Evolutionary conservation across 176 grass and related monocot genomes (phyloP), one percentile per base, ranked within the genome.

Genomic region (Triticum monococcum): DNA sequence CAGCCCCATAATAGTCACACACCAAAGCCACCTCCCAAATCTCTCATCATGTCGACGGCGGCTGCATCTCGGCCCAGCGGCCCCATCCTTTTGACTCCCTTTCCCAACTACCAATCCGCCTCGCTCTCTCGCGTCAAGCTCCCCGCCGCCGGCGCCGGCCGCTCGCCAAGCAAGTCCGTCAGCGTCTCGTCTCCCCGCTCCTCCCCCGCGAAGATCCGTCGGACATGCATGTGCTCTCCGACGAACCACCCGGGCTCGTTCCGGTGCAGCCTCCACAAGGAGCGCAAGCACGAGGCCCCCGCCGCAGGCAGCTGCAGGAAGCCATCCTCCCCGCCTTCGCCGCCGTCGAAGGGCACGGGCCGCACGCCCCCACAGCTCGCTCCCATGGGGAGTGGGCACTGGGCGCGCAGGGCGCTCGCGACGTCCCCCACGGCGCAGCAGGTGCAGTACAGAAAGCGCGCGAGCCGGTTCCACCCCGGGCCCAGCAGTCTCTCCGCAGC

Each of bases 201-300:
- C 2, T 4, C 75, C 3, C 3, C 79, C 2, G 1, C 75, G 40
- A 57, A 70, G 37, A 68, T 8, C 59, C 60, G 91, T 9, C 48
- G 76, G 32, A 79, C 79, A 12, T 95, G 93, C 85, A 90, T 90
- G 79, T 95, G 93, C 85, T 90, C 93, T 0, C 93, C 93, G 69
- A 95, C 93, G 7, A 92, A 67, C n/a, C 93, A 95, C 75, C 93
- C 90, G 1, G 93, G 93, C 1, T 95, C 93, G 3, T 95, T 95
- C 86, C 90, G 93, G 2, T 95, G 93, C 69, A 90, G 90, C 83
- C 85, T 78, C 41, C 93, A 95, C 88, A 95, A 90, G 74, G 90
- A 89, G 1, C 69, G 75, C 82, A 85, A 67, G 7, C 40, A 28
- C 3, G 23, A 26, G 10, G 28, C 24, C 5, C 20, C 68, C 0